Evolutionary conservation across 345 rosid genomes (phyloP), one percentile per base, ranked within the genome.

Genomic region (Trapa bicornis): DNA sequence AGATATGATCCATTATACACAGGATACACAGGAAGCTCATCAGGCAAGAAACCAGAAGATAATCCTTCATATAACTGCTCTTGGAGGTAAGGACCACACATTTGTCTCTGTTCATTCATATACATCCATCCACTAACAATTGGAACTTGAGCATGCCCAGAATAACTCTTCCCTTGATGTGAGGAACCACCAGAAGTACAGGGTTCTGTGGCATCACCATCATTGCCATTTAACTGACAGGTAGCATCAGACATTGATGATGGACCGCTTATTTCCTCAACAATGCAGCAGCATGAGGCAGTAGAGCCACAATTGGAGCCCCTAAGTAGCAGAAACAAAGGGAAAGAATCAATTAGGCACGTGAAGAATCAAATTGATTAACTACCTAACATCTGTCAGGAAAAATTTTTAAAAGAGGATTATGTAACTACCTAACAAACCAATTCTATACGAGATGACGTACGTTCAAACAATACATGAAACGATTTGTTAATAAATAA

Each of bases 41-140:
- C 84, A 0, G 96, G 97, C 75, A 95, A 82, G 74, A 91, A 95
- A 35, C 96, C 92, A 70, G 92, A 80, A 4, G 81, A 84, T 68
- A 95, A 71, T 14, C 97, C 97, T 67, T 91, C 96, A 35, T 68
- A 84, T 32, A 95, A 74, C 79, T 95, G 99, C 33, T 91, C 85
- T 58, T 87, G 91, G 57, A 91, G 77, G 64, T 94, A 94, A 72
- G 97, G 96, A 54, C 99, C 99, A 73, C 96, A 91, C 93, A 94
- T 84, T 72, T 85, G 87, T 35, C 96, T 89, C 66, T 82, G 81
- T 70, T 91, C 93, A 76, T 94, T 91, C 33, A 79, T 67, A 58
- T 91, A 91, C 93, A 81, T 89, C 99, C 99, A 91, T 45, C 96
- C 96, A 65, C 76, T 86, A 15, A 80, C 96, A 82, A 72, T 80